Conservation (phyloP, 495 filamentous ascomycete species). For the Daldinia bambusicola region DNA sequence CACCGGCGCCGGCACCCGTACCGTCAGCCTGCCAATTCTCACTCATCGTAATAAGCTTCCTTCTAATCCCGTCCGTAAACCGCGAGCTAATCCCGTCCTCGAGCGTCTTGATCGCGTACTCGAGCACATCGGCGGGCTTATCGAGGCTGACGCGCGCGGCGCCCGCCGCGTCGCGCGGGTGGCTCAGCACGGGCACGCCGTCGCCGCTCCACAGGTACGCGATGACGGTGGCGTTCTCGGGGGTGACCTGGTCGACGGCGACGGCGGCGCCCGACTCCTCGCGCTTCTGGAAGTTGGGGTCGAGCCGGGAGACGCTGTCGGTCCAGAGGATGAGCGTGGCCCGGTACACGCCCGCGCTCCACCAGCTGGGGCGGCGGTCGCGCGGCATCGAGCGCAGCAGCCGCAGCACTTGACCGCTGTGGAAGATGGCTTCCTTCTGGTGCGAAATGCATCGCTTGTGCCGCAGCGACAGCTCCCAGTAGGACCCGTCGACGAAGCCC, state of each 20-base stretch:
- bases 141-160: slow-evolving; percentile 48
- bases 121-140: slow-evolving; percentile 55
- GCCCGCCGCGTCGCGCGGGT: slow-evolving; percentile 24
- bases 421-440: slow-evolving; percentile 66
- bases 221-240: slow-evolving; percentile 52
- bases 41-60: slow-evolving; percentile 54
- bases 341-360: slow-evolving; percentile 64
- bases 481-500: slow-evolving; percentile 58
- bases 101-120: slow-evolving; percentile 56
- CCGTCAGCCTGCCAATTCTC: slow-evolving; percentile 47
- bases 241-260: slow-evolving; percentile 54
- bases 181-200: slow-evolving; percentile 52
- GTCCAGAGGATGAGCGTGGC: slow-evolving; percentile 63
- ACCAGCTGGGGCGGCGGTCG: slow-evolving; percentile 62
- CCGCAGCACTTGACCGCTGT: slow-evolving; percentile 68
- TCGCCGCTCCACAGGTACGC: slow-evolving; percentile 53
- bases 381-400: slow-evolving; percentile 59
- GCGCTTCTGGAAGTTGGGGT: slow-evolving; percentile 49
- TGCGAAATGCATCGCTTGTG: slow-evolving; percentile 65
- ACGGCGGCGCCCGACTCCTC: slow-evolving; percentile 39
- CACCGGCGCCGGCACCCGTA: too few relatives aligned
- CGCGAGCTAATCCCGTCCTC: slow-evolving; percentile 55
- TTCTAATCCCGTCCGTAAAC: slow-evolving; percentile 59
- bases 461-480: slow-evolving; percentile 57
- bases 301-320: slow-evolving; percentile 52